Percentiles rank a stretch among this genome's conserved stretches.
Evolutionary conservation across 2,329 filamentous ascomycete genomes (phyloP).

Genomic region (Colletotrichum cordylinicola): DNA sequence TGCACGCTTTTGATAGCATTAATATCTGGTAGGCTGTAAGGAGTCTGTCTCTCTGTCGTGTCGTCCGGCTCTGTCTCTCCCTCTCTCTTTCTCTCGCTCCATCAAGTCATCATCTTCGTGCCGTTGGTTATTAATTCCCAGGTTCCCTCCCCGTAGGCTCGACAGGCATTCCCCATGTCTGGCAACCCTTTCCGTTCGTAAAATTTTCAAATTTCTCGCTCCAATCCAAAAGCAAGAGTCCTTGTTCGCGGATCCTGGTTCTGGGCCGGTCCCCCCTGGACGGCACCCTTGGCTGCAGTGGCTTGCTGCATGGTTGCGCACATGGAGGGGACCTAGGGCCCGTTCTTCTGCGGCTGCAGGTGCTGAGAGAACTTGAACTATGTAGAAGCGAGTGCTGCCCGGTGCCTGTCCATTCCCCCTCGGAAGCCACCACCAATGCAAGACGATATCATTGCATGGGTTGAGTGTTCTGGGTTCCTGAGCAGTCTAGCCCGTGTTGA

Average conservation of each 20-base stretch:
- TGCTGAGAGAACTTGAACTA: neutral
- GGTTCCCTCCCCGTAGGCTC: neutral
- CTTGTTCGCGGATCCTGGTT: constrained; percentile 1
- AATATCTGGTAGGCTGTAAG: neutral
- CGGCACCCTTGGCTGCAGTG: constrained; percentile 9
- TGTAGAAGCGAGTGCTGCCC: neutral
- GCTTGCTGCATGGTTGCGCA: constrained; percentile 14
- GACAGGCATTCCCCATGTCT: constrained; percentile 20
- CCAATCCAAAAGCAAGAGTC: neutral
- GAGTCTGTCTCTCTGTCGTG: neutral
- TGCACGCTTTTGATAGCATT: neutral
- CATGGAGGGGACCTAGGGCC: neutral
- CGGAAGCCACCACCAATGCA: neutral
- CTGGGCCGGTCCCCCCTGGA: neutral
- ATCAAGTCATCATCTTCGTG: neutral
- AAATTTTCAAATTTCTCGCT: constrained; percentile 19
- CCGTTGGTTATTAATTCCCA: neutral
- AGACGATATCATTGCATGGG: neutral
- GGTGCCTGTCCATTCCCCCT: neutral
- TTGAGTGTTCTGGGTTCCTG: neutral
- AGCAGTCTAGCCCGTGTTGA: neutral
- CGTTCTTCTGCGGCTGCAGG: neutral
- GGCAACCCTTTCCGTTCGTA: constrained; percentile 3
- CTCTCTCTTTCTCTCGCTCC: constrained; percentile 3
- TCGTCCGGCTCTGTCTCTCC: neutral